Base-by-base conservation (phyloP, 164 flowering plant genomes). In the Santalum album region DNA sequence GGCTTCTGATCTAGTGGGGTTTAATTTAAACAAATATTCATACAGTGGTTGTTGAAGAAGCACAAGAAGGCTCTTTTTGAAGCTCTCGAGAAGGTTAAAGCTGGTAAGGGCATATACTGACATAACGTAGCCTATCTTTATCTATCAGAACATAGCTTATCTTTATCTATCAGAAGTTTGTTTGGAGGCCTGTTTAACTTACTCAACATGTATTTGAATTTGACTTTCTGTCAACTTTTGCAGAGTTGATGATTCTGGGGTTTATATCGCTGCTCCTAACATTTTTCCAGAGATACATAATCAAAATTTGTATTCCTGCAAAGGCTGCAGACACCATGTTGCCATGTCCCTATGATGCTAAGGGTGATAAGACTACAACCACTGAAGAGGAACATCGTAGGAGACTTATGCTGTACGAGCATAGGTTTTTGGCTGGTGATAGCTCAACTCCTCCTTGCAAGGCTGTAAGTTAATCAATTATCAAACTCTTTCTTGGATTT, bases 31-130 rank as follows among this genome's bases (percentile, higher is more conserved):
- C 23, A 3, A 53, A 24, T 20, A 49, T 46, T 21, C 18, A 47
- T 64, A 57, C 82, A 94, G 99, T 82, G 74, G 78, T 75, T 94
- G 17, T 71, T 78, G 14, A 67, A 78, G 16, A 76, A 63, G 72
- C 82, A 65, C 53, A 90, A 90, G 77, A 77, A 39, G 39, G 91
- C 90, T 51, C 67, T 92, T 22, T 78, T 54, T 59, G 99, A 87
- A 57, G 97, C 97, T 57, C 67, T 92, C 55, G 96, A 87, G 68
- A 92, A 86, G 69, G 86, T 94, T 55, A 94, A 94, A 75, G 69
- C 84, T 47, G 99, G 99, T 94, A 73, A 40, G 53, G 19, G 16
- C 24, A 2, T n/a, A n/a, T 19, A 42, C 19, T 42, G 21, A 25
- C 53, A 35, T n/a, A n/a, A n/a, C n/a, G n/a, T n/a, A n/a, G n/a